These are phyloP conservation scores for Trichoderma polysporum DNA, from an alignment of 2,329 filamentous ascomycete species.

Conservation along the genomic window DNA sequence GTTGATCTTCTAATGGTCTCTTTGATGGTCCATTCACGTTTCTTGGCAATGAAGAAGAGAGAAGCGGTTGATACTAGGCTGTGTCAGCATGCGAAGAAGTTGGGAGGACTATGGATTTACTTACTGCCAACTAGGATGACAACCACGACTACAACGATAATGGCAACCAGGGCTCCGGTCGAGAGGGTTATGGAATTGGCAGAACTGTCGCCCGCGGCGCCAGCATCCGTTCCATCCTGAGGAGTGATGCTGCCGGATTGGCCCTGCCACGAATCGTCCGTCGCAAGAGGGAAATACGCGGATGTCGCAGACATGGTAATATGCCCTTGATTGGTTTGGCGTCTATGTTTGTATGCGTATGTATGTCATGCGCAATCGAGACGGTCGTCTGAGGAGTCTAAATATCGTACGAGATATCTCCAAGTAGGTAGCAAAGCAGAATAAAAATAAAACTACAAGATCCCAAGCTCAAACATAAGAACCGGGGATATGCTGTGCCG, in stretches of 20 bases:
- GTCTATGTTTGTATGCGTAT: background rate
- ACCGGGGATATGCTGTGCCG: constrained; percentile 5
- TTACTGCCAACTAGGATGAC: constrained; percentile 70
- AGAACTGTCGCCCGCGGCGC: constrained; percentile 63
- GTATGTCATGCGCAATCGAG: background rate
- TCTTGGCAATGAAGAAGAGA: constrained; percentile 80
- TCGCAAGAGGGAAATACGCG: constrained; percentile 38
- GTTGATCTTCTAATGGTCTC: constrained; percentile 70
- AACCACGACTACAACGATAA: constrained; percentile 68
- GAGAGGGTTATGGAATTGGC: constrained; percentile 62
- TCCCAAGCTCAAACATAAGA: background rate
- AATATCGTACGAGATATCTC: constrained; percentile 14
- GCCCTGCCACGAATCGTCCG: constrained; percentile 31
- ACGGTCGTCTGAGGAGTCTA: background rate
- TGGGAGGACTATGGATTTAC: constrained; percentile 28
- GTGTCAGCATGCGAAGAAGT: constrained; percentile 21
- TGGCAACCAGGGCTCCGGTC: constrained; percentile 68
- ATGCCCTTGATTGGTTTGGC: background rate
- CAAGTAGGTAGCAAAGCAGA: background rate
- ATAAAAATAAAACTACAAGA: constrained; percentile 7
- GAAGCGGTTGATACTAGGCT: constrained; percentile 59
- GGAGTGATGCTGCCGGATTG: constrained; percentile 35
- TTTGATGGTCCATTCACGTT: constrained; percentile 77
- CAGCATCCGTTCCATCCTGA: constrained; percentile 54
- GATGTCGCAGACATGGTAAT: constrained; percentile 42